Base-by-base conservation (phyloP, 129 eudicot genomes). In the Kitagawia praeruptora region DNA sequence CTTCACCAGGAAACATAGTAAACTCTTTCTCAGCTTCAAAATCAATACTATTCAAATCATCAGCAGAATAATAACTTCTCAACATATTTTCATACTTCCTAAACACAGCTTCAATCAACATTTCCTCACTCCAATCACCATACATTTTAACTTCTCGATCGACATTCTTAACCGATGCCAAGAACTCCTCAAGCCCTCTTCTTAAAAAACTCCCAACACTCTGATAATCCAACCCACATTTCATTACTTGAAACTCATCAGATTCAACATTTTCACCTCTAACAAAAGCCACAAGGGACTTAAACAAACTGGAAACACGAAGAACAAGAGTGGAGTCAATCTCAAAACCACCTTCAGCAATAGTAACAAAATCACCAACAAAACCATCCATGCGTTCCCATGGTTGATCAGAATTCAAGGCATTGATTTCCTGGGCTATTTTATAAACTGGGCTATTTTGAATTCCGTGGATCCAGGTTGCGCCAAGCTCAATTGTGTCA, bases 391-490 rank as follows among this genome's bases (percentile, higher is more conserved):
- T 93, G 73, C 93, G 88, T 88, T 93, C 97, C 97, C 97, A 93
- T 37, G 98, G 98, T 78, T 83, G 58, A 42, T 88, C 83, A 23
- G 97, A 88, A 47, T 80, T 79, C 27, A 93, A 71, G 37, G 93
- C 85, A 66, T 83, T 79, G 74, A 75, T 82, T 66, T 93, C 89
- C 71, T 84, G 89, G 75, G 97, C 96, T 67, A 93, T 89, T 56
- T 84, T 85, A 80, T 91, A 78, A 85, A 93, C 80, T 27, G 98
- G 98, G 85, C 98, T 93, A 16, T 89, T 92, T 13, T 81, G 86
- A 81, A 89, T 89, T n/a, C 98, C 98, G 85, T 93, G 98, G 87
- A 93, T 93, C 98, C 98, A 93, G 9, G 98, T 93, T 51, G 98
- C 98, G 6, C 98, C 97, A 82, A 87, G 81, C 85, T 93, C 98